phyloP scores from a whole-genome alignment of 805 yeast species.

The Monosporozyma unispora region DNA sequence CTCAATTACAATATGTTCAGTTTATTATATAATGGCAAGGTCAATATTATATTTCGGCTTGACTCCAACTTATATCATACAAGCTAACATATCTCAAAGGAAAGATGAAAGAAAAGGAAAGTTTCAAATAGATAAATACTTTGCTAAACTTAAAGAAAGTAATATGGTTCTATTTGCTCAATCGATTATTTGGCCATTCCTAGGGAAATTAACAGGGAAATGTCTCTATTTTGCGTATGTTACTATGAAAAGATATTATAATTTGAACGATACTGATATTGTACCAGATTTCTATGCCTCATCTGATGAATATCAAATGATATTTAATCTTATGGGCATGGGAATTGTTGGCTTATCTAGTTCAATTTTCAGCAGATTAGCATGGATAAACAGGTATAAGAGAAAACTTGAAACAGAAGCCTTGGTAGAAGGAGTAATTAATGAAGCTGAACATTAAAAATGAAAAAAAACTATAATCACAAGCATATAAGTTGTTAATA shows the following conservation, averaged over 20 bases:
- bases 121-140: background rate
- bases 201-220: conserved; percentile 12
- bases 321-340: conserved; percentile 22
- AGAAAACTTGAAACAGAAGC: background rate
- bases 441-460: background rate
- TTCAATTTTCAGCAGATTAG: conserved; percentile 8
- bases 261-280: conserved; percentile 1
- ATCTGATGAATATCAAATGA: conserved; percentile 18
- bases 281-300: conserved; percentile 5
- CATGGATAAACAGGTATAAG: conserved; percentile 1
- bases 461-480: no score
- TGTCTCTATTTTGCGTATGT: background rate
- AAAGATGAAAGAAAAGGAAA: background rate
- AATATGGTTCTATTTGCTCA: background rate
- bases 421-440: background rate
- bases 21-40: background rate
- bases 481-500: no score
- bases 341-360: conserved; percentile 14
- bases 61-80: background rate
- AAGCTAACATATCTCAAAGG: background rate
- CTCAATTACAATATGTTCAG: background rate
- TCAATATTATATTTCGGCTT: background rate
- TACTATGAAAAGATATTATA: conserved; percentile 7
- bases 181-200: conserved; percentile 15
- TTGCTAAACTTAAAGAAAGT: background rate